phyloP scores from a whole-genome alignment of 768 basidiomycete genomes.

The Cystobasidiopsis lactophilus region DNA sequence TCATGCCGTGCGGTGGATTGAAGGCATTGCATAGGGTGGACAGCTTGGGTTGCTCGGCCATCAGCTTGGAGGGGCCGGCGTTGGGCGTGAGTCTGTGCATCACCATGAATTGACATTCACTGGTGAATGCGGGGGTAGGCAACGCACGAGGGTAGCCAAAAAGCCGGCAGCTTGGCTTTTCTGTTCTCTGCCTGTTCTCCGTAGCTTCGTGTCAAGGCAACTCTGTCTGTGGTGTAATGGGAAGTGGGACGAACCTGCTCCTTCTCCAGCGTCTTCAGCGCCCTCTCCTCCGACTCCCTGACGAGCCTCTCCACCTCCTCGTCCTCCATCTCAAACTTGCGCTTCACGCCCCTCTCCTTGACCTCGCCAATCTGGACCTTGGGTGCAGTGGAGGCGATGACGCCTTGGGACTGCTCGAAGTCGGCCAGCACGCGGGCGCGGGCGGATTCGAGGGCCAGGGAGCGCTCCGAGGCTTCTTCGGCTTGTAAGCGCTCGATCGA shows the following conservation, averaged over 20 bases:
- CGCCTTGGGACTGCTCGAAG: conserved; percentile 68
- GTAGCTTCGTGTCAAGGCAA: background rate
- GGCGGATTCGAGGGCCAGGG: conserved; percentile 46
- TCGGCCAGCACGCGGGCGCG: conserved; percentile 71
- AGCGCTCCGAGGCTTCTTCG: conserved; percentile 60
- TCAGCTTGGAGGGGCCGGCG: conserved; percentile 42
- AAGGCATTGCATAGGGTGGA: conserved; percentile 75
- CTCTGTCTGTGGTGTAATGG: background rate
- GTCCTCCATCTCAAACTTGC: conserved; percentile 65
- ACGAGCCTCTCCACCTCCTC: conserved; percentile 47
- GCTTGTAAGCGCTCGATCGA: conserved; percentile 48
- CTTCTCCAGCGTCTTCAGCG: conserved; percentile 53
- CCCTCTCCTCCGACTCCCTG: conserved; percentile 68
- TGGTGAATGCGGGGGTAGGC: conserved; percentile 34
- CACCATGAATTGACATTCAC: conserved; percentile 4
- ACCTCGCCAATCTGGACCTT: conserved; percentile 1
- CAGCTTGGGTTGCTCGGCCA: conserved; percentile 51
- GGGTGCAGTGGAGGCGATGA: conserved; percentile 14
- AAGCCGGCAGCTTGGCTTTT: conserved; percentile 77
- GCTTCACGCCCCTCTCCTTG: conserved; percentile 34
- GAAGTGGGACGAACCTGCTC: conserved; percentile 2
- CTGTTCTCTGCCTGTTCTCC: conserved; percentile 48
- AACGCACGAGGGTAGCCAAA: conserved; percentile 49
- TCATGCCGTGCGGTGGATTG: conserved; percentile 49
- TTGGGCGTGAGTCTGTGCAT: conserved; percentile 51